Evolutionary conservation across 2,329 filamentous ascomycete species (phyloP), one percentile per base, ranked within the genome.

Genomic region (Cytospora piceae): DNA sequence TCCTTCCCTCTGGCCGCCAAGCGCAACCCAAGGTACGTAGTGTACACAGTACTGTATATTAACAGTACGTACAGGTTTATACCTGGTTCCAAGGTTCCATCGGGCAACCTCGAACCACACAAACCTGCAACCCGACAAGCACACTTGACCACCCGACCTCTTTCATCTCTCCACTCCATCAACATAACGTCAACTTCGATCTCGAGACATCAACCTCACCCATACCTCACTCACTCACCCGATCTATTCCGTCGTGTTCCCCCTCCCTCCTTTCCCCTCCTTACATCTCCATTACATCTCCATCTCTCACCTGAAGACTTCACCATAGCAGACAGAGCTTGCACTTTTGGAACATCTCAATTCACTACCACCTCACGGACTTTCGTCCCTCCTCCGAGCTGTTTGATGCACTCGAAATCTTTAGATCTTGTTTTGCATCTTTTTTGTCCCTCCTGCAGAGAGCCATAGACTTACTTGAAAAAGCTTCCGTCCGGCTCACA

Each of bases 381-480:
- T 22, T 4, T 2, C n/a, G n/a, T 12, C n/a, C n/a, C 17, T n/a
- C 17, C 17, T 14, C 5, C 17, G 20, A 42, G 39, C 7, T 20
- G 17, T 42, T 24, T 49, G 9, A 49, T 49, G 46, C 46, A 22
- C 46, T 49, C 46, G 46, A 49, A 49, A 49, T 49, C n/a, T 49
- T 24, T 24, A 22, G 3, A 22, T 24, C 8, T 20, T 7, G n/a
- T 12, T 14, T 24, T 20, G 8, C n/a, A 22, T 22, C 46, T 22
- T 14, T 49, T 24, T 49, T 46, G 5, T n/a, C n/a, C 6, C n/a
- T 49, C n/a, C 46, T 24, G 7, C n/a, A 22, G 20, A 37, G 12
- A 4, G 12, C 34, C 42, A 63, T 63, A 63, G 27, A 57, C 61
- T 31, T 57, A 57, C 46, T 14, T 14, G 24, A 14, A 37, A 20